Percentiles rank a stretch among this genome's conserved stretches.
Conservation (phyloP, 371 early-diverging fungal genomes). For the Lichtheimia corymbifera region DNA sequence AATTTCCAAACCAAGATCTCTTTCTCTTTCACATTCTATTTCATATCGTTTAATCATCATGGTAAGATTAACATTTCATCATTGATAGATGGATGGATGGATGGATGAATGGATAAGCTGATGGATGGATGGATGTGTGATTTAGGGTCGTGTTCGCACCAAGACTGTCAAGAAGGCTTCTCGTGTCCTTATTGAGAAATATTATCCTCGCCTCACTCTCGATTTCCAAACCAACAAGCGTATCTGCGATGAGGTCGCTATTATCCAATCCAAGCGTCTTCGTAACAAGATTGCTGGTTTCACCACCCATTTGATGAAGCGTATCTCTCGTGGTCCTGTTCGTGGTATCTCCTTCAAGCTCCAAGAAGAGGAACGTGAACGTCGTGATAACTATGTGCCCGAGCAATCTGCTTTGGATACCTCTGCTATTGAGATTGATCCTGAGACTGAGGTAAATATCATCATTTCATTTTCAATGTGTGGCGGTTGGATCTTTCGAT, state of each 20-base stretch:
- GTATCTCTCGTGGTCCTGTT: constrained; percentile 98
- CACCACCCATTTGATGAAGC: constrained; percentile 99
- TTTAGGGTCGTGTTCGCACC: constrained; percentile 66
- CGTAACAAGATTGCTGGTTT: constrained; percentile 99
- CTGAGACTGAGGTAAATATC: constrained; percentile 72
- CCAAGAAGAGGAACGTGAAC: constrained; percentile 99
- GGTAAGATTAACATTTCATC: constrained; percentile 5
- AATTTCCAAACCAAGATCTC: not conserved
- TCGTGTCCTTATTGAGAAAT: constrained; percentile 98
- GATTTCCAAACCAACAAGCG: constrained; percentile 99
- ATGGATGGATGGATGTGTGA: constrained; percentile 13
- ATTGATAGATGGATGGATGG: constrained; percentile 14
- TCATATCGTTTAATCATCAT: constrained; percentile 7
- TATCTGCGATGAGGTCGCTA: constrained; percentile 95
- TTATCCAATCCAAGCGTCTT: constrained; percentile 98
- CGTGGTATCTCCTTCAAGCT: constrained; percentile 99
- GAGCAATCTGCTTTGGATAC: constrained; percentile 96
- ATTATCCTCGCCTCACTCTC: constrained; percentile 97
- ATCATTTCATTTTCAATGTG: constrained; percentile 1
- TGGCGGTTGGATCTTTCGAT: constrained; percentile 41
- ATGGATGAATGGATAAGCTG: constrained; percentile 16
- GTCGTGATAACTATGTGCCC: constrained; percentile 99
- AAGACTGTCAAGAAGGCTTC: constrained; percentile 99
- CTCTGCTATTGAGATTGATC: constrained; percentile 92
- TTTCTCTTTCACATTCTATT: constrained; percentile 9